A percentile compares a stretch with the other conserved stretches of the same genome.
Conservation (phyloP, 2,329 filamentous ascomycete genomes). For the Phoma sp. region DNA sequence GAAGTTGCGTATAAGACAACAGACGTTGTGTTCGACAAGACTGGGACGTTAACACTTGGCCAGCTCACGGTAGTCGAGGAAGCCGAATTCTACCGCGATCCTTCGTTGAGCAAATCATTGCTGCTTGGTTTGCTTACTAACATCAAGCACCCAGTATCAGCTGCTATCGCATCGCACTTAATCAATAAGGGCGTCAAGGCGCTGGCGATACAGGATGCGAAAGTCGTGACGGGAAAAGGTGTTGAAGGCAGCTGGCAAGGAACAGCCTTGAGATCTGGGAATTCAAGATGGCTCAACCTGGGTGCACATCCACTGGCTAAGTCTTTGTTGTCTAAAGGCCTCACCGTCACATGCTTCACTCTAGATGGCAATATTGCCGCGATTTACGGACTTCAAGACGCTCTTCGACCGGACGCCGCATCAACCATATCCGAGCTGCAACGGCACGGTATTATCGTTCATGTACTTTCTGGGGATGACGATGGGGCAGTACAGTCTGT, state of each 20-base stretch:
- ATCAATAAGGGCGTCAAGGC: slow-evolving; percentile 20
- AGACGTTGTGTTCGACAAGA: slow-evolving; percentile 82
- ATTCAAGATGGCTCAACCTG: slow-evolving; percentile 56
- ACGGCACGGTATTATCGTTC: slow-evolving; percentile 55
- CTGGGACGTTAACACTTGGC: slow-evolving; percentile 74
- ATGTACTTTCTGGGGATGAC: slow-evolving; percentile 67
- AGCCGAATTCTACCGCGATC: slow-evolving; percentile 25
- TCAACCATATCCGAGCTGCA: slow-evolving; percentile 60
- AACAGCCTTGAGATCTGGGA: slow-evolving; percentile 53
- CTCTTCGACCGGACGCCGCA: slow-evolving; percentile 59
- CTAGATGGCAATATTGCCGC: slow-evolving; percentile 54
- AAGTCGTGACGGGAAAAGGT: slow-evolving; percentile 53
- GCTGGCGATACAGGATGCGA: slow-evolving; percentile 28
- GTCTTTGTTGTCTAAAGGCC: slow-evolving; percentile 25
- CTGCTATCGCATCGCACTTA: slow-evolving; percentile 56
- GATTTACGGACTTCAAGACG: slow-evolving; percentile 60
- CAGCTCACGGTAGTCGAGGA: slow-evolving; percentile 52
- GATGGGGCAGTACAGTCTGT: slow-evolving; percentile 56
- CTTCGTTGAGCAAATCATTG: slow-evolving; percentile 13
- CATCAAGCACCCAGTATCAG: slow-evolving; percentile 62
- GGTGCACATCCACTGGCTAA: slow-evolving; percentile 55
- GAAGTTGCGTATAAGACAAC: slow-evolving; percentile 68
- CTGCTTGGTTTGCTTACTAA: slow-evolving; percentile 52
- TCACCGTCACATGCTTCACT: slow-evolving; percentile 61
- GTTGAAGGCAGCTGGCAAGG: slow-evolving; percentile 50